These are phyloP conservation scores for Cladorrhinum sp. DNA, from an alignment of 2,329 filamentous ascomycete species.

Conservation along the genomic window DNA sequence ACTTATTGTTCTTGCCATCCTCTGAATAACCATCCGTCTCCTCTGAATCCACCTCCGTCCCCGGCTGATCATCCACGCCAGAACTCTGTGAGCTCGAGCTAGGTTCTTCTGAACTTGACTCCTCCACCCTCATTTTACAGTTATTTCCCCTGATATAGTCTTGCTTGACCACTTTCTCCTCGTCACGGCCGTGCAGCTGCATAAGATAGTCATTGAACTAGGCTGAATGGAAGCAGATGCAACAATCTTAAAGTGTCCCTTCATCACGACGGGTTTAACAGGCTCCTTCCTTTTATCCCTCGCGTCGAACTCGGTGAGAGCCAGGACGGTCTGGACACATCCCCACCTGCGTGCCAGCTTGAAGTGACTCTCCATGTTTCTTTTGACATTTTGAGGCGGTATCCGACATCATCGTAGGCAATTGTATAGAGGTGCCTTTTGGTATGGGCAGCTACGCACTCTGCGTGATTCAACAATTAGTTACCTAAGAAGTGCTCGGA, in stretches of 20 bases:
- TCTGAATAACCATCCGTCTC: neutral
- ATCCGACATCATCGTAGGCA: slow-evolving; percentile 31
- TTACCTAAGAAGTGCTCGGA: too few species aligned
- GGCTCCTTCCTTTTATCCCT: neutral
- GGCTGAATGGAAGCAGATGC: neutral
- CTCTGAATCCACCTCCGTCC: neutral
- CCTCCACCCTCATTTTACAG: neutral
- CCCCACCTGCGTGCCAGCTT: too few species aligned
- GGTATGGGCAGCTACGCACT: slow-evolving; percentile 7
- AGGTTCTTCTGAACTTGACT: neutral
- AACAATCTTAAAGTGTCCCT: neutral
- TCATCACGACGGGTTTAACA: neutral
- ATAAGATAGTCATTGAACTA: neutral
- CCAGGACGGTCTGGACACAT: slow-evolving; percentile 1
- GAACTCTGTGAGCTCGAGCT: neutral
- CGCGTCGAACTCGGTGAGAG: neutral
- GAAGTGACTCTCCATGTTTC: too few species aligned
- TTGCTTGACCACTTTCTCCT: neutral
- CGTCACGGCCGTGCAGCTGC: neutral
- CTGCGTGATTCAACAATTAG: neutral
- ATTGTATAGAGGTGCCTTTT: slow-evolving; percentile 14
- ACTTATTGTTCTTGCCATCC: neutral
- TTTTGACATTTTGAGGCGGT: slow-evolving; percentile 29
- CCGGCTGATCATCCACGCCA: neutral
- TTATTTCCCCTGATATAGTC: neutral